A percentile compares a stretch with the other conserved stretches of the same genome.
Evolutionary conservation across 768 basidiomycete genomes (phyloP).

Genomic region (Asterophora parasitica): DNA sequence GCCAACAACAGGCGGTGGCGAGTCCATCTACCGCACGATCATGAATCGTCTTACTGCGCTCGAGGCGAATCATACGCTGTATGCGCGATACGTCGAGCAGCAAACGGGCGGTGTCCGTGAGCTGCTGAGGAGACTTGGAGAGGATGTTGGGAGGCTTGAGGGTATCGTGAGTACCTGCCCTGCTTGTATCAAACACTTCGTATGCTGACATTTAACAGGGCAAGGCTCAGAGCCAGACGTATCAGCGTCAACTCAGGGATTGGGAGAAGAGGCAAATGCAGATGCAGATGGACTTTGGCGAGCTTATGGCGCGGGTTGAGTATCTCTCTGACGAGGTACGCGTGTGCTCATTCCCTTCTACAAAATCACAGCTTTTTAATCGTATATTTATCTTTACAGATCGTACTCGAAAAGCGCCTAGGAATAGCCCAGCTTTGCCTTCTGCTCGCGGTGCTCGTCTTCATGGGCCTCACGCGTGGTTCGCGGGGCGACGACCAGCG

Average conservation of each 20-base stretch:
- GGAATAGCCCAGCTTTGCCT: conserved; percentile 85
- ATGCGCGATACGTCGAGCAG: conserved; percentile 83
- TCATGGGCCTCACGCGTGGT: conserved; percentile 83
- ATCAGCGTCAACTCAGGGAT: conserved; percentile 59
- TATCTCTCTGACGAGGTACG: conserved; percentile 76
- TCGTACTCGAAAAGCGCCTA: conserved; percentile 83
- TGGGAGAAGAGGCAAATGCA: conserved; percentile 64
- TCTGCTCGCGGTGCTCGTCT: conserved; percentile 76
- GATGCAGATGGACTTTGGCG: conserved; percentile 66
- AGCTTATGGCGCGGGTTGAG: conserved; percentile 66
- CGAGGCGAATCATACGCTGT: conserved; percentile 84
- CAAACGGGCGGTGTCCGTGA: conserved; percentile 75
- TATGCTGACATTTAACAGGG: conserved; percentile 35
- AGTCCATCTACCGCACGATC: conserved; percentile 94
- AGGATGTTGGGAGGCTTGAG: conserved; percentile 75
- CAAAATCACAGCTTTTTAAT: background rate
- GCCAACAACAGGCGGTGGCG: conserved; percentile 44
- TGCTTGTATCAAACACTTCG: background rate
- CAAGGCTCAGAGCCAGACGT: conserved; percentile 63
- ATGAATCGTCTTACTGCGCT: conserved; percentile 87
- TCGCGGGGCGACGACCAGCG: conserved; percentile 37
- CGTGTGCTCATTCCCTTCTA: conserved; percentile 2
- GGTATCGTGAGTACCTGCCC: conserved; percentile 51
- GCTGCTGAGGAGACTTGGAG: conserved; percentile 66
- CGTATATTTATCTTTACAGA: conserved; percentile 35